A percentile compares a stretch with the other conserved stretches of the same genome.
These are phyloP conservation scores for Euphorbia lathyris DNA, from an alignment of 345 rosid genomes.

Conservation along the genomic window DNA sequence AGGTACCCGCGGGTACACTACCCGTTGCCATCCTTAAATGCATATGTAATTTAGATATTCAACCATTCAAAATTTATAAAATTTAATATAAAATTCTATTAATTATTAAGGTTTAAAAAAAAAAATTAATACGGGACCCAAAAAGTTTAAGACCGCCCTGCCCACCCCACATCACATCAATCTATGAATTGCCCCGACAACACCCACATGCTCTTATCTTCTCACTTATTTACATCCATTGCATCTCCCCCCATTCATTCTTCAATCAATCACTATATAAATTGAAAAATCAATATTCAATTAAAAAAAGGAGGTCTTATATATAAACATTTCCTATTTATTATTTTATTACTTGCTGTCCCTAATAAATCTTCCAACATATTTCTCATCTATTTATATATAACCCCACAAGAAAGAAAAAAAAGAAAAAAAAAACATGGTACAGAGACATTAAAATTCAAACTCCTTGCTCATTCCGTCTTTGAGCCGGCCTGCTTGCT, in stretches of 20 bases:
- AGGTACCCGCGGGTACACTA: too few relatives aligned
- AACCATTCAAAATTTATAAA: too few relatives aligned
- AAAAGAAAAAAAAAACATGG: conserved; percentile 8
- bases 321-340: conserved; percentile 20
- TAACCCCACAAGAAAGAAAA: background rate
- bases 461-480: conserved; percentile 50
- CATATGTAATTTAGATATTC: too few relatives aligned
- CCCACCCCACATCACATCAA: background rate
- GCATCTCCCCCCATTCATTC: too few relatives aligned
- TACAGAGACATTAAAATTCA: conserved; percentile 26
- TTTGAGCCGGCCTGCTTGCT: conserved; percentile 49
- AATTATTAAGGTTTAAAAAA: too few relatives aligned
- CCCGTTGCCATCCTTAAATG: too few relatives aligned
- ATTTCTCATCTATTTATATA: conserved; percentile 13
- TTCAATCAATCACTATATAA: too few relatives aligned
- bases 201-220: conserved; percentile 29
- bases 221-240: too few relatives aligned
- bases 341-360: conserved; percentile 17
- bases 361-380: conserved; percentile 22
- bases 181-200: conserved; percentile 2
- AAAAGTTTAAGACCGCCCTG: too few relatives aligned
- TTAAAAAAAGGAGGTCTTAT: conserved; percentile 15
- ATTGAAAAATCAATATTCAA: background rate
- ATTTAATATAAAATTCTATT: too few relatives aligned
- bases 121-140: too few relatives aligned